A percentile compares a stretch with the other conserved stretches of the same genome.
These are phyloP conservation scores for Pilatotrama ljubarskyi DNA, from an alignment of 768 basidiomycete species.

Conservation along the genomic window DNA sequence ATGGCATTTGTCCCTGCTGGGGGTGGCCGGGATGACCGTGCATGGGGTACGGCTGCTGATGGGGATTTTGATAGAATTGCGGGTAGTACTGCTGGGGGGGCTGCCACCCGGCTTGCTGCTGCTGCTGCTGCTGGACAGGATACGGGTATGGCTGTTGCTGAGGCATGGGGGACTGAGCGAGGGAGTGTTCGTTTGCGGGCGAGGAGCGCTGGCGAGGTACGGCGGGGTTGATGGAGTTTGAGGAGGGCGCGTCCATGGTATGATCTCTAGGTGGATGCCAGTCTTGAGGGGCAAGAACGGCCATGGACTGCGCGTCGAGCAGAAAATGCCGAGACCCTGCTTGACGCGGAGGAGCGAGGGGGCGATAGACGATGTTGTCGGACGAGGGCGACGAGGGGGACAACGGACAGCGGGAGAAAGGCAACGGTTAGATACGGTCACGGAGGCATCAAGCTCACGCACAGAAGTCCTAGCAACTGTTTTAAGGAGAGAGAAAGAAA, in stretches of 20 bases:
- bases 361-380: background rate
- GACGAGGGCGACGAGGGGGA: slow-evolving; percentile 8
- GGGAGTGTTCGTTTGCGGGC: slow-evolving; percentile 53
- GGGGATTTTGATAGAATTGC: slow-evolving; percentile 72
- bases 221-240: slow-evolving; percentile 38
- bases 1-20: slow-evolving; percentile 49
- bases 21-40: slow-evolving; percentile 36
- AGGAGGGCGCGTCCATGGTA: slow-evolving; percentile 56
- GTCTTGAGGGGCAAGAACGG: slow-evolving; percentile 76
- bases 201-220: slow-evolving; percentile 60
- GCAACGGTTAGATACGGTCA: slow-evolving; percentile 26
- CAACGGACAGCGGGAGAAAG: slow-evolving; percentile 13
- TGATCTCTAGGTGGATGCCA: slow-evolving; percentile 69
- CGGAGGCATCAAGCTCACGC: slow-evolving; percentile 19
- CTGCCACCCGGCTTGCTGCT: slow-evolving; percentile 65
- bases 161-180: slow-evolving; percentile 32
- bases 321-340: slow-evolving; percentile 16
- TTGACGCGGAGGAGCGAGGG: slow-evolving; percentile 9
- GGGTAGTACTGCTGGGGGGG: slow-evolving; percentile 75
- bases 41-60: slow-evolving; percentile 57
- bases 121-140: slow-evolving; percentile 72
- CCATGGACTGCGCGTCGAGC: slow-evolving; percentile 51
- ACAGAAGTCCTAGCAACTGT: slow-evolving; percentile 26
- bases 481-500: slow-evolving; percentile 26
- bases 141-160: slow-evolving; percentile 57